Percentiles rank a stretch among this genome's conserved stretches.
These are phyloP conservation scores for Diplocarpon mali DNA, from an alignment of 2,329 filamentous ascomycete species.

Conservation along the genomic window DNA sequence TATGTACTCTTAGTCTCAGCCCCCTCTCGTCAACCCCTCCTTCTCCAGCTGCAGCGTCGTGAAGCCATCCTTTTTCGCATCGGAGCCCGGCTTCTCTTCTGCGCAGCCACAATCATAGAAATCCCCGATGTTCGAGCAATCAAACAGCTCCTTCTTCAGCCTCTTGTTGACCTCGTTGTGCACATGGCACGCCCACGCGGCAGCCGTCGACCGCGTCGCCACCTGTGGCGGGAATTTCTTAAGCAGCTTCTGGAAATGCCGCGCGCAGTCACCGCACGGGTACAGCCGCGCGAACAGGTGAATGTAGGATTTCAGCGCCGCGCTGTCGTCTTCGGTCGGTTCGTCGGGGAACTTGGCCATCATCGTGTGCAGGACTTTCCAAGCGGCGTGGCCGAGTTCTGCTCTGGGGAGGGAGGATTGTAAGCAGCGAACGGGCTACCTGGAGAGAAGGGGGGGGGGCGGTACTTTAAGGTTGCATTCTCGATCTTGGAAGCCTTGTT, in stretches of 20 bases:
- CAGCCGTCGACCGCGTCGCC: conserved; percentile 49
- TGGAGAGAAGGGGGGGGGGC: conserved; percentile 17
- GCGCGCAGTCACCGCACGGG: conserved; percentile 58
- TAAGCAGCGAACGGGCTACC: conserved; percentile 4
- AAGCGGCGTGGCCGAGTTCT: conserved; percentile 56
- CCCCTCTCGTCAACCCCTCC: conserved; percentile 11
- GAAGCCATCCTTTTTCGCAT: conserved; percentile 24
- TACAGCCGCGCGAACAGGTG: conserved; percentile 58
- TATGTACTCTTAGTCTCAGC: conserved; percentile 17
- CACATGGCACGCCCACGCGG: conserved; percentile 56
- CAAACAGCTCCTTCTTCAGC: conserved; percentile 49
- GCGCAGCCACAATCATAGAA: conserved; percentile 64
- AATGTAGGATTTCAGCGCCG: conserved; percentile 53
- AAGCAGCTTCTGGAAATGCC: conserved; percentile 53
- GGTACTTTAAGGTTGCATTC: conserved; percentile 69
- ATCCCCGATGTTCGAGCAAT: conserved; percentile 57
- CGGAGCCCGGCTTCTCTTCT: conserved; percentile 35
- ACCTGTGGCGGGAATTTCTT: conserved; percentile 54
- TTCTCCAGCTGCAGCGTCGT: conserved; percentile 26
- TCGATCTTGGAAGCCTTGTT: conserved; percentile 72
- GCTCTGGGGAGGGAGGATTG: conserved; percentile 21
- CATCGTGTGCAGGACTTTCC: conserved; percentile 63
- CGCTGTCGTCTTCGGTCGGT: conserved; percentile 49
- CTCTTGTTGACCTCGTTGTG: conserved; percentile 59
- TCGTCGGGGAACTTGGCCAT: conserved; percentile 58